A percentile compares a stretch with the other conserved stretches of the same genome.
Conservation (phyloP, 768 basidiomycete genomes). For the Boletus edulis region DNA sequence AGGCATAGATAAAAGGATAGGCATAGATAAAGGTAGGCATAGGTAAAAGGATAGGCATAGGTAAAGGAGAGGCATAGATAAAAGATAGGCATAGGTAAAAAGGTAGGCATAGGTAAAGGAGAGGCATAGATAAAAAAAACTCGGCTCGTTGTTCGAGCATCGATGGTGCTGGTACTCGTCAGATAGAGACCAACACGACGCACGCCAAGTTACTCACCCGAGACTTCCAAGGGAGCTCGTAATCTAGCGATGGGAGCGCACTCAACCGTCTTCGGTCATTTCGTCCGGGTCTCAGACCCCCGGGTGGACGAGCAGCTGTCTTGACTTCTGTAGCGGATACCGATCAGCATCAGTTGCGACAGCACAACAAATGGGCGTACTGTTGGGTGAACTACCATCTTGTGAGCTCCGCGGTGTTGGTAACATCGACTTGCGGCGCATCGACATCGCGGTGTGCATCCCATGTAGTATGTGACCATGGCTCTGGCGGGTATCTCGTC, state of each 20-base stretch:
- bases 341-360: not conserved
- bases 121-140: too few relatives aligned
- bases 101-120: too few relatives aligned
- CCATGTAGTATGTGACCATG: too few relatives aligned
- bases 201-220: slow-evolving; percentile 3
- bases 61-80: too few relatives aligned
- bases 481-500: too few relatives aligned
- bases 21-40: too few relatives aligned
- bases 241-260: not conserved
- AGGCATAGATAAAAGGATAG: too few relatives aligned
- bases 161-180: not conserved
- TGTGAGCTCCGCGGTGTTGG: slow-evolving; percentile 4
- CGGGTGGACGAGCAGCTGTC: slow-evolving; percentile 2
- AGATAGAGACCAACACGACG: not conserved
- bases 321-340: slow-evolving; percentile 6
- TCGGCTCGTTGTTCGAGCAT: too few relatives aligned
- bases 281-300: slow-evolving; percentile 17
- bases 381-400: not conserved
- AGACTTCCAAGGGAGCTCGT: not conserved
- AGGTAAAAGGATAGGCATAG: too few relatives aligned
- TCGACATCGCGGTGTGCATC: not conserved
- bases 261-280: not conserved
- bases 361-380: not conserved
- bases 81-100: too few relatives aligned
- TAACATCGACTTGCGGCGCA: slow-evolving; percentile 12